Percentiles rank a stretch among this genome's conserved stretches.
Evolutionary conservation across 2,329 filamentous ascomycete species (phyloP).

Genomic region (Penicillium digitatum): DNA sequence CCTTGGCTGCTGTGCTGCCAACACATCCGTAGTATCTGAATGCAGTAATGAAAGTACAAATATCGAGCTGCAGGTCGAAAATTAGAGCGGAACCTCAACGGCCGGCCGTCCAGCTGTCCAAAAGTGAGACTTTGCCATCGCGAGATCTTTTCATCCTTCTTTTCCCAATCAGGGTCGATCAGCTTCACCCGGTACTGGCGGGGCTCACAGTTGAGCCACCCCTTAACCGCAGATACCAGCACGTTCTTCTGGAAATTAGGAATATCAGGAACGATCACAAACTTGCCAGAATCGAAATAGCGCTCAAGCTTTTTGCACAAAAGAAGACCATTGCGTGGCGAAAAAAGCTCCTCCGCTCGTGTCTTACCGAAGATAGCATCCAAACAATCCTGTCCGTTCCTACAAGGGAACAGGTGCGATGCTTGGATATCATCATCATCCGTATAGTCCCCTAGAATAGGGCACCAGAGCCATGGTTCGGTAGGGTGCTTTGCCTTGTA

Average conservation of each 20-base stretch:
- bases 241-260: not conserved
- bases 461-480: not conserved
- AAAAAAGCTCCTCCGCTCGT: conserved; percentile 15
- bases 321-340: conserved; percentile 12
- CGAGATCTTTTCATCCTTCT: not conserved
- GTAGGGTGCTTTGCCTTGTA: not conserved
- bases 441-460: not conserved
- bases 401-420: conserved; percentile 16
- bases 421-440: not conserved
- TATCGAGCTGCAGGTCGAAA: conserved; percentile 18
- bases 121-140: not conserved
- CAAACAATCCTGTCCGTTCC: conserved; percentile 17
- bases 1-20: conserved; percentile 11
- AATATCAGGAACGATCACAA: conserved; percentile 15
- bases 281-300: conserved; percentile 6
- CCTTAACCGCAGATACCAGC: not conserved
- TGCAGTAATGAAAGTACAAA: conserved; percentile 22
- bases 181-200: not conserved
- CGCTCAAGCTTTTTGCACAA: conserved; percentile 2
- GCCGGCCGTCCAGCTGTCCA: conserved; percentile 7
- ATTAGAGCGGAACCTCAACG: conserved; percentile 6
- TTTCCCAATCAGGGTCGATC: not conserved
- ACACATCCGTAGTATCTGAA: conserved; percentile 13
- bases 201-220: not conserved
- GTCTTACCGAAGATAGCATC: conserved; percentile 18